Conservation (phyloP, 1,284 basidiomycete species). For the Puccinia sorghi region DNA sequence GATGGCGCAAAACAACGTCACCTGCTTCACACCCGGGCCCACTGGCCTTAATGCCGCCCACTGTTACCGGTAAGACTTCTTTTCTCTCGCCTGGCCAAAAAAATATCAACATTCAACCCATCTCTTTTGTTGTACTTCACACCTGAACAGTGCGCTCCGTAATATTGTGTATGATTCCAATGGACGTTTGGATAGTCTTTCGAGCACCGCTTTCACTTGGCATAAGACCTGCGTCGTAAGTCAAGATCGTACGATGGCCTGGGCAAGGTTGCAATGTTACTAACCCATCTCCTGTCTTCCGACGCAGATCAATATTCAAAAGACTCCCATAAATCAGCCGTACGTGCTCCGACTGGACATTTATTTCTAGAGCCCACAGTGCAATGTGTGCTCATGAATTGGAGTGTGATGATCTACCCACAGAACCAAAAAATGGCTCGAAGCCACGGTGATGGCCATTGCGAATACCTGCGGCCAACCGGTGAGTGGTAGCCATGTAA, state of each 20-base stretch:
- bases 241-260: neutral
- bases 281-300: neutral
- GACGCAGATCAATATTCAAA: neutral
- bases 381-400: neutral
- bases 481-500: neutral
- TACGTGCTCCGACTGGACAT: neutral
- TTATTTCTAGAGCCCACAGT: neutral
- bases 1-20: slow-evolving; percentile 5
- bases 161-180: slow-evolving; percentile 12
- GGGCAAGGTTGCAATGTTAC: neutral
- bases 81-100: neutral
- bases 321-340: neutral
- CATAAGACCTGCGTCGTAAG: slow-evolving; percentile 5
- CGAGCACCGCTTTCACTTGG: slow-evolving; percentile 12
- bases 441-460: neutral
- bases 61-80: neutral
- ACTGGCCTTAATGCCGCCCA: neutral
- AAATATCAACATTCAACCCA: neutral
- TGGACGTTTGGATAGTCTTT: neutral
- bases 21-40: slow-evolving; percentile 4
- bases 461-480: neutral
- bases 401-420: too few species aligned
- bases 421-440: slow-evolving; percentile 2
- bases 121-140: neutral
- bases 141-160: neutral